A percentile compares a stretch with the other conserved stretches of the same genome.
These are phyloP conservation scores for Emergomyces africanus DNA, from an alignment of 2,329 filamentous ascomycete genomes.

Conservation along the genomic window DNA sequence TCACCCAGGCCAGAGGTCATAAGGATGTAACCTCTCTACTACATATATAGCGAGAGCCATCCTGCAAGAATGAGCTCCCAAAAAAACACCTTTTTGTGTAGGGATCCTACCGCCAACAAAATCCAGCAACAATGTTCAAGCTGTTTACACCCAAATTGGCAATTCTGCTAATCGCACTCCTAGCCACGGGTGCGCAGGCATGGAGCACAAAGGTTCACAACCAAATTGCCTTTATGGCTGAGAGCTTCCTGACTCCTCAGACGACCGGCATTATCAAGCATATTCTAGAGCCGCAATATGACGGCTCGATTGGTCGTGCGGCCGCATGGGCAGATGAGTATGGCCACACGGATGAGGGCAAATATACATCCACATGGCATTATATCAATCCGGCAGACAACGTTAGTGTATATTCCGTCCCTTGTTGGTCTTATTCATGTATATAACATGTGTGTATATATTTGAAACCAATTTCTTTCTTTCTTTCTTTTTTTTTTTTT, in stretches of 20 bases:
- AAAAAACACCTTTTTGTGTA: neutral
- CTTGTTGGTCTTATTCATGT: neutral
- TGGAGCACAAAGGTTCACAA: conserved; percentile 3
- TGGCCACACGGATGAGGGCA: conserved; percentile 2
- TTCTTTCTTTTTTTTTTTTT: too few species aligned
- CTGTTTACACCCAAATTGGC: neutral
- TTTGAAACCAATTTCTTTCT: neutral
- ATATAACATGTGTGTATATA: neutral
- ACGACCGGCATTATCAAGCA: neutral
- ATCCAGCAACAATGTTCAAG: neutral
- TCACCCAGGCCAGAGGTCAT: neutral
- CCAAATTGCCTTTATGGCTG: conserved; percentile 5
- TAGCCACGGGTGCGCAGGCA: neutral
- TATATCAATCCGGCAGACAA: conserved; percentile 4
- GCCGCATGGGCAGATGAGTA: conserved; percentile 3
- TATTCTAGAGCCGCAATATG: conserved; percentile 3
- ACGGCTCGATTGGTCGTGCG: conserved; percentile 4
- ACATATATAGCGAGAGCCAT: neutral
- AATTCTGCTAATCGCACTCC: neutral
- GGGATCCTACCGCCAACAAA: neutral
- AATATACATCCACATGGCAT: conserved; percentile 2
- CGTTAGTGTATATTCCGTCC: neutral
- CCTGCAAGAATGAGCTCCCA: neutral
- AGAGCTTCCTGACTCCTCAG: neutral
- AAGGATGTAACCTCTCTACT: neutral